Base-by-base conservation (phyloP, 2,329 filamentous ascomycete genomes). In the Trichoderma sp. region DNA sequence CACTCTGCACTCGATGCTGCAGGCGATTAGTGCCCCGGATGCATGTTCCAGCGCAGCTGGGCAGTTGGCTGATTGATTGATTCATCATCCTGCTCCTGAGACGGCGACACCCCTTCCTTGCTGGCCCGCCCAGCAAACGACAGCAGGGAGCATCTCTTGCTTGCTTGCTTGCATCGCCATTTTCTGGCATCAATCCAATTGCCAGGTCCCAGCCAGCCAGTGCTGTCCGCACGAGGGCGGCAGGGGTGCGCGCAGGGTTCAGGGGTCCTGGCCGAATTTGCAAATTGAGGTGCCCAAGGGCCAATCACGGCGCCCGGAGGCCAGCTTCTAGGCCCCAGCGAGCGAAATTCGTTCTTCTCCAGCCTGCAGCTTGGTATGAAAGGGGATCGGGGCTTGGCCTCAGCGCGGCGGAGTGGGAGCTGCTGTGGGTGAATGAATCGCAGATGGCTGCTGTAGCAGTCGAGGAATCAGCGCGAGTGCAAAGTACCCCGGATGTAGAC, bases 171-270 rank as follows among this genome's bases (percentile, higher is more conserved):
- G 43, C 30, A 39, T 54, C 24, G 49, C 60, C 52, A 30, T 46
- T n/a, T 52, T 59, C 49, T 61, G 34, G 39, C 54, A 55, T 34
- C 39, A 39, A 46, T 43, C 34, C 43, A 64, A 39, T 18, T 43
- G 39, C 18, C 18, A n/a, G 7, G 39, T 43, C 39, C 39, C 39
- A 43, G 39, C 39, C 39, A 43, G 39, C 67, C 59, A 69, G 43
- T 66, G 54, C 59, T 66, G 43, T 69, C 60, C 59, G 68, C 68
- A 69, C 68, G 68, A 69, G 68, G 54, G 21, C 26, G 59, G 59
- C 68, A 49, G 26, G 60, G 60, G 24, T n/a, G 3, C 6, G 3
- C 21, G 65, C 65, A 66, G 24, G 65, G 65, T 34, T 51, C 49
- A 65, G 68, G 68, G 59, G 24, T 63, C 60, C 68, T 49, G 59